These are phyloP conservation scores for Euphorbia peplus DNA, from an alignment of 345 rosid species.

Conservation along the genomic window DNA sequence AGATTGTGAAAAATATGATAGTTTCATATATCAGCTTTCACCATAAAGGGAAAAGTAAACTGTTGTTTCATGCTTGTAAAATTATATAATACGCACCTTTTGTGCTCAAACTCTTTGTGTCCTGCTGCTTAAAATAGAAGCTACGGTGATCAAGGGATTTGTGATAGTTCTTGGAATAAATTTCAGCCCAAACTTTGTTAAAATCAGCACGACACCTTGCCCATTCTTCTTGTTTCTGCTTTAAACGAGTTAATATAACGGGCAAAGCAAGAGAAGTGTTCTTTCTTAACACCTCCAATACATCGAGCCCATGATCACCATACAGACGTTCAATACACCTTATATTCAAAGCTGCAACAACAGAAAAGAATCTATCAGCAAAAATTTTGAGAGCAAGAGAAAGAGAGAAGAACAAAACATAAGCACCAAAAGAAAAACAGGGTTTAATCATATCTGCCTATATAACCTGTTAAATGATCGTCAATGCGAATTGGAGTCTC, in stretches of 20 bases:
- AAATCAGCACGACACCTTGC: conserved; percentile 87
- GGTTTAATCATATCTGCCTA: conserved; percentile 14
- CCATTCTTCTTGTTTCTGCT: conserved; percentile 99
- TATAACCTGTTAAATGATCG: conserved; percentile 81
- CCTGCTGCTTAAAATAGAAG: conserved; percentile 98
- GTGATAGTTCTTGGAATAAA: conserved; percentile 89
- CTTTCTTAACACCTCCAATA: conserved; percentile 82
- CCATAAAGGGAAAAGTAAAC: neutral
- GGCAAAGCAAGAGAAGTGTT: conserved; percentile 85
- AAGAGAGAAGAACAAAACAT: conserved; percentile 8
- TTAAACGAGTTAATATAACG: conserved; percentile 84
- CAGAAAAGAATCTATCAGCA: conserved; percentile 18
- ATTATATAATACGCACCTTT: conserved; percentile 53
- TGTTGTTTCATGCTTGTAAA: neutral
- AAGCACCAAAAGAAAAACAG: conserved; percentile 5
- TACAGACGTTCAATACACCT: conserved; percentile 95
- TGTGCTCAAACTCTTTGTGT: conserved; percentile 81
- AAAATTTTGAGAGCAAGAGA: neutral
- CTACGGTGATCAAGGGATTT: conserved; percentile 97
- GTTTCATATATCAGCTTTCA: neutral
- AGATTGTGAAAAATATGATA: neutral
- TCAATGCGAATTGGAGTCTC: conserved; percentile 59
- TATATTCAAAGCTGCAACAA: conserved; percentile 67
- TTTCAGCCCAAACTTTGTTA: conserved; percentile 97
- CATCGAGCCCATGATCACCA: conserved; percentile 98